phyloP scores from a whole-genome alignment of 305 asterid species.

The Coffea humblotiana region DNA sequence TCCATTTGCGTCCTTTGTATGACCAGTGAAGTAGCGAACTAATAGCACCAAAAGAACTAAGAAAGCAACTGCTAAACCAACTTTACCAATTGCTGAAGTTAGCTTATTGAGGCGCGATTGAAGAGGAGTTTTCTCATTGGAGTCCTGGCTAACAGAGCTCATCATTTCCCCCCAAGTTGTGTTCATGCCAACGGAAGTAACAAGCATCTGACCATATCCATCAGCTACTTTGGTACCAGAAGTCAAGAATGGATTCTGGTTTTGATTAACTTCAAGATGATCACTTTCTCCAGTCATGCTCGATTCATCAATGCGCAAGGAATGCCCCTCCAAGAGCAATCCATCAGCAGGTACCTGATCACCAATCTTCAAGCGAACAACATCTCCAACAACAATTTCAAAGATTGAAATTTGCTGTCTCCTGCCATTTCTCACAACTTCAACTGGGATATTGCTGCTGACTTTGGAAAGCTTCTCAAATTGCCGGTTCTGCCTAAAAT shows the following conservation, averaged over 20 bases:
- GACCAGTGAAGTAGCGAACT: conserved; percentile 65
- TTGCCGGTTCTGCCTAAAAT: conserved; percentile 55
- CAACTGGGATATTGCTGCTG: conserved; percentile 45
- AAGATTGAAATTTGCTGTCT: conserved; percentile 46
- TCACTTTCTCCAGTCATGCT: conserved; percentile 73
- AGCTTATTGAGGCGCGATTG: conserved; percentile 55
- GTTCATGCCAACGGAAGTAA: conserved; percentile 62
- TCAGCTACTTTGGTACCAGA: conserved; percentile 59
- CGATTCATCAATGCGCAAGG: conserved; percentile 46
- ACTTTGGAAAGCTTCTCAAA: conserved; percentile 53
- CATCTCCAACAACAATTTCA: conserved; percentile 62
- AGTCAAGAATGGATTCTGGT: conserved; percentile 44
- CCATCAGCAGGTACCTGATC: conserved; percentile 76
- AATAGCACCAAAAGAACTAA: conserved; percentile 55
- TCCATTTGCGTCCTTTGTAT: conserved; percentile 47
- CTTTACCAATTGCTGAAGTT: conserved; percentile 59
- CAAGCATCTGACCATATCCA: conserved; percentile 57
- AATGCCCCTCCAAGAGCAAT: conserved; percentile 49
- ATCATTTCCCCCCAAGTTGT: conserved; percentile 77
- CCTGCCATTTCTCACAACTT: conserved; percentile 61
- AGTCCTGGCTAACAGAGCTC: conserved; percentile 40
- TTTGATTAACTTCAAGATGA: conserved; percentile 33
- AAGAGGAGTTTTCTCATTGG: conserved; percentile 61
- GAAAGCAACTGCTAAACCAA: conserved; percentile 55
- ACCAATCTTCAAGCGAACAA: conserved; percentile 53